Percentiles rank a stretch among this genome's conserved stretches.
These are phyloP conservation scores for Ophiostoma angusticollis DNA, from an alignment of 2,329 filamentous ascomycete genomes.

Conservation along the genomic window DNA sequence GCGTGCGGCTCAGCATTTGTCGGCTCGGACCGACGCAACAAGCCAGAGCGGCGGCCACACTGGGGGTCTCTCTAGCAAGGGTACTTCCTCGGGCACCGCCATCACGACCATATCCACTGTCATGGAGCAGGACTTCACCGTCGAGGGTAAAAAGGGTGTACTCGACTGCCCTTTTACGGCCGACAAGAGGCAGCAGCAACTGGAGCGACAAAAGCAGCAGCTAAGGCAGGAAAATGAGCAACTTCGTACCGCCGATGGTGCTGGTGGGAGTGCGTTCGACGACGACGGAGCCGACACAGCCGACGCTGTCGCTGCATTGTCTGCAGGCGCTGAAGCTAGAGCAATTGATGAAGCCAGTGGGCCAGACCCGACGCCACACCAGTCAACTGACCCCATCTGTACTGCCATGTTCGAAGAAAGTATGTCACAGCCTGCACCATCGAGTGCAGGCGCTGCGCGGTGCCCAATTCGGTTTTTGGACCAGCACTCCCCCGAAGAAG, in stretches of 20 bases:
- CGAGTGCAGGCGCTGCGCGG: constrained; percentile 40
- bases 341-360: not conserved
- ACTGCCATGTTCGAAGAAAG: constrained; percentile 50
- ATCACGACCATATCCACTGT: constrained; percentile 49
- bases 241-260: constrained; percentile 1
- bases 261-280: not conserved
- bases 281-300: constrained; percentile 10
- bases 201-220: constrained; percentile 11
- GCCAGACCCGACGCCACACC: constrained; percentile 32
- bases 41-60: constrained; percentile 33
- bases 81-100: constrained; percentile 31
- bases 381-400: constrained; percentile 47
- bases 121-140: constrained; percentile 84
- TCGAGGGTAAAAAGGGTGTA: constrained; percentile 65
- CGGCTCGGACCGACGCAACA: not conserved
- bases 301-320: constrained; percentile 15
- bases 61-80: constrained; percentile 36
- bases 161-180: constrained; percentile 69
- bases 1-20: constrained; percentile 41
- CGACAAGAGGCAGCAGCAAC: constrained; percentile 20
- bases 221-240: constrained; percentile 8
- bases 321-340: constrained; percentile 11
- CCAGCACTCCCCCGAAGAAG: constrained; percentile 83
- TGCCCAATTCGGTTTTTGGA: constrained; percentile 91
- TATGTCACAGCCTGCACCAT: constrained; percentile 37